Base-by-base conservation (phyloP, 306 rosid species). In the Vigna hirtella region DNA sequence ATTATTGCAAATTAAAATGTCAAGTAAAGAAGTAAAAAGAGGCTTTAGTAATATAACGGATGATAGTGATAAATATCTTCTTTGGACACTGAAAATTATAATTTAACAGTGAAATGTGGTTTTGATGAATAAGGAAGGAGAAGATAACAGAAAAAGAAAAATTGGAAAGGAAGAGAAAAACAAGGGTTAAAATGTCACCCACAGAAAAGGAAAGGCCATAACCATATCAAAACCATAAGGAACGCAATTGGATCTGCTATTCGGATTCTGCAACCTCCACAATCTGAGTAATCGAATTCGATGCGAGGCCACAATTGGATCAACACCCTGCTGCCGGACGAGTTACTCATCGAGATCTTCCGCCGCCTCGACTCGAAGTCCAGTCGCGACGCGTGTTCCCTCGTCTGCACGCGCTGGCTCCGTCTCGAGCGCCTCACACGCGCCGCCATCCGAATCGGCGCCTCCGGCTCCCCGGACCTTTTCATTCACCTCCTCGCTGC, bases 371-470 rank as follows among this genome's bases (percentile, higher is more conserved):
- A 86, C 14, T 91, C 96, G 14, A 93, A 93, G 81, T 79, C 86
- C 15, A 83, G 85, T 85, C 93, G 88, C 81, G 97, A 91, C 70
- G 82, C 99, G 12, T 88, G 93, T 78, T 95, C 99, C 8, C 94
- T 95, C 70, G 97, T 93, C 78, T 95, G 98, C 87, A 68, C 59
- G 78, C 98, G 97, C 0, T 95, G 99, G 99, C 93, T 86, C 76
- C 78, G 85, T 16, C 96, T 95, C 20, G 97, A 95, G 68, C 97
- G 99, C 1, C 86, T 87, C 80, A 76, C 91, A 52, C 96, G 97
- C 24, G 34, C 89, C 68, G 74, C 96, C 24, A 89, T 95, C 56
- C 91, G 94, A 1, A 83, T 95, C 87, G 88, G 96, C 59, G 93
- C 99, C 43, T 81, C 98, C 65, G 96, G 89, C 3, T 84, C 84